Evolutionary conservation across 2,329 filamentous ascomycete species (phyloP), one percentile per base, ranked within the genome.

Genomic region (Aspergillus novoparasiticus): DNA sequence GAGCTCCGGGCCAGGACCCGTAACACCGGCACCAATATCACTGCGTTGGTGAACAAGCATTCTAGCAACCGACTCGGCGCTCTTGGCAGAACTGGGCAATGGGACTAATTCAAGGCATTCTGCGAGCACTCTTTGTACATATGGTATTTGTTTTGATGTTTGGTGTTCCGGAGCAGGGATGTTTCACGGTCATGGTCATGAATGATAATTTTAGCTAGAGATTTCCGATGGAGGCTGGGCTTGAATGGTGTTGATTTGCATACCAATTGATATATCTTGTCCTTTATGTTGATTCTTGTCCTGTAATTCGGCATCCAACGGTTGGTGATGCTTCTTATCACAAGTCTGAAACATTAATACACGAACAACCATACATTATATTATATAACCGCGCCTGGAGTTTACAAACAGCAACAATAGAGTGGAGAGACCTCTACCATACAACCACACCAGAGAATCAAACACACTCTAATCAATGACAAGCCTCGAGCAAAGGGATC

Each of bases 1-100:
- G 81, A 82, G 67, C 80, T 86, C 54, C 80, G 76, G 64, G 80
- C 81, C 72, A 81, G 84, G 72, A 80, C 82, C 65, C 82, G 83
- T 66, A 80, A 77, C 28, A 66, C 71, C 2, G 68, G 72, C 16
- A 72, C 76, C 1, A 76, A 72, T 56, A 72, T 75, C 59, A 66
- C 70, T 4, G 73, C 73, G 55, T 73, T 84, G 61, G 59, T 79
- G 70, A 75, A 75, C 39, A 79, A 77, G 64, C 77, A 78, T 66
- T 75, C 75, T 56, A 73, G 72, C 50, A 75, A 75, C 50, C 73
- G 80, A 43, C 71, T 79, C 58, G 76, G 78, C 23, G 72, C 76
- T 19, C 62, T 80, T 59, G 73, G 72, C 45, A 72, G 69, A 4
- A 71, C 68, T 45, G 80, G 80, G 5, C 71, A 76, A 56, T 82